Conservation (phyloP, 75 land plant species). For the Larix kaempferi region DNA sequence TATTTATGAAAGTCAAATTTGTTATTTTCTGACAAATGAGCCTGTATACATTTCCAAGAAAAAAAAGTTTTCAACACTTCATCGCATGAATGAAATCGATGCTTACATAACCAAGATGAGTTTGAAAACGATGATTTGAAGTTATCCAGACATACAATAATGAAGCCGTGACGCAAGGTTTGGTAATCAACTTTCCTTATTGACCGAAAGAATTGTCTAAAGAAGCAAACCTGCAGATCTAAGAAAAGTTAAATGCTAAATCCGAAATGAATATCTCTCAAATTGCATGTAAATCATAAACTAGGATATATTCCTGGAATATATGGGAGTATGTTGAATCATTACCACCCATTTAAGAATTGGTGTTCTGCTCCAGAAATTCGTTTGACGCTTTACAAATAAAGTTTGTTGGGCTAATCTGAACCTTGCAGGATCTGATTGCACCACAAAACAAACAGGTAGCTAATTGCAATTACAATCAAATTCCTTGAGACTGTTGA, state of each 20-base stretch:
- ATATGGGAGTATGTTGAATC: background rate
- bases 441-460: background rate
- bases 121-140: background rate
- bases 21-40: slow-evolving; percentile 49
- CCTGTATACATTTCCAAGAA: slow-evolving; percentile 15
- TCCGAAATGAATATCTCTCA: background rate
- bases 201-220: slow-evolving; percentile 80
- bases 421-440: slow-evolving; percentile 25
- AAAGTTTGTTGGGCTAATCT: slow-evolving; percentile 22
- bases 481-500: background rate
- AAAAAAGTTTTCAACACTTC: background rate
- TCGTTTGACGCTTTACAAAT: slow-evolving; percentile 26
- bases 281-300: background rate
- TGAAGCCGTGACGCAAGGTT: slow-evolving; percentile 70
- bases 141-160: slow-evolving; percentile 39
- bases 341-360: slow-evolving; percentile 23
- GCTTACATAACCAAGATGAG: background rate
- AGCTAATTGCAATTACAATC: background rate
- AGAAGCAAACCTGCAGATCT: slow-evolving; percentile 52
- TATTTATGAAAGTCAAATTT: background rate
- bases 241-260: background rate
- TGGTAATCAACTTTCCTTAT: slow-evolving; percentile 70
- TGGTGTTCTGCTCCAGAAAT: slow-evolving; percentile 12
- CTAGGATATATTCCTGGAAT: background rate
- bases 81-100: background rate